These are phyloP conservation scores for Dactylorhiza incarnata DNA, from an alignment of 106 monocot genomes.

Conservation along the genomic window DNA sequence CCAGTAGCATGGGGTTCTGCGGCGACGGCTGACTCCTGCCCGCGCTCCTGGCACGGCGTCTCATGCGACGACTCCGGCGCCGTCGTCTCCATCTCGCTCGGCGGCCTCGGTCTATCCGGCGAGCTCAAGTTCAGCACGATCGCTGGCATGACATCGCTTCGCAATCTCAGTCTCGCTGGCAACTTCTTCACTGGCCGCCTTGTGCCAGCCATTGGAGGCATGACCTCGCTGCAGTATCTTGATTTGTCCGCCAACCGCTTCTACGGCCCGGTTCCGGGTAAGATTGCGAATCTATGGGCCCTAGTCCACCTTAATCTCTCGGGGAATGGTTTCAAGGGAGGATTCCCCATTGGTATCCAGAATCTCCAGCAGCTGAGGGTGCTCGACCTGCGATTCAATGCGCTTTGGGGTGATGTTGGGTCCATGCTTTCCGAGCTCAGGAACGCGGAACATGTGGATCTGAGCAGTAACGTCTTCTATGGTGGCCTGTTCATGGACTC, in stretches of 20 bases:
- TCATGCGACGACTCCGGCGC: constrained; percentile 38
- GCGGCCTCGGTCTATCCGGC: constrained; percentile 54
- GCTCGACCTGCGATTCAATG: constrained; percentile 62
- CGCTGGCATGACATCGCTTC: constrained; percentile 29
- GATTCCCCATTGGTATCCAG: constrained; percentile 41
- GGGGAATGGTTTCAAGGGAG: constrained; percentile 45
- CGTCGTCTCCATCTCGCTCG: constrained; percentile 43
- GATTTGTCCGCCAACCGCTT: constrained; percentile 86
- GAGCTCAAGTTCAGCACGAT: constrained; percentile 64
- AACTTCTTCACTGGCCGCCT: constrained; percentile 78
- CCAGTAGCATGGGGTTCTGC: constrained; percentile 6
- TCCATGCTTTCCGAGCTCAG: constrained; percentile 35
- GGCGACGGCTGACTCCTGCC: constrained; percentile 9
- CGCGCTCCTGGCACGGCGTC: constrained; percentile 25
- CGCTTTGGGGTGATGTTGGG: constrained; percentile 35
- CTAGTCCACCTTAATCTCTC: constrained; percentile 68
- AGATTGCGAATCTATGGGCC: constrained; percentile 38
- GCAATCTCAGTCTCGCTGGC: constrained; percentile 47
- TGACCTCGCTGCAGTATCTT: constrained; percentile 41
- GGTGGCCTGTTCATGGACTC: constrained; percentile 37
- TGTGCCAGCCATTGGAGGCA: constrained; percentile 40
- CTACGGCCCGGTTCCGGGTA: constrained; percentile 64
- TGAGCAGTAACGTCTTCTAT: constrained; percentile 55
- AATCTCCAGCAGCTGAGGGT: constrained; percentile 61
- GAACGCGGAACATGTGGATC: constrained; percentile 57